phyloP scores from a whole-genome alignment of 2,329 filamentous ascomycete species.

The Fusarium sulawesiense region DNA sequence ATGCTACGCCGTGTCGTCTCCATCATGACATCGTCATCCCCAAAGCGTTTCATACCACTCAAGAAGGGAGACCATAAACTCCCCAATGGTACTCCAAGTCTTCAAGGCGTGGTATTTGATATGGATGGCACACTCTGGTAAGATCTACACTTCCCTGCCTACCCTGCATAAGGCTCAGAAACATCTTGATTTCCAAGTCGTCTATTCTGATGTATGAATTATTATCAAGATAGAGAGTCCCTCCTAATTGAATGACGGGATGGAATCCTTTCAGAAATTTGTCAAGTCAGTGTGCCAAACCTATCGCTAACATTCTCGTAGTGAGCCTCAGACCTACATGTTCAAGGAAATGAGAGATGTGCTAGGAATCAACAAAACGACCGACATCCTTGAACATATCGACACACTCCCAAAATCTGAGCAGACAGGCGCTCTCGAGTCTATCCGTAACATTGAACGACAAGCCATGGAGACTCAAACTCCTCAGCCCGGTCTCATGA shows the following conservation, averaged over 20 bases:
- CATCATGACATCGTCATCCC: conserved; percentile 56
- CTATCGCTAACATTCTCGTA: conserved; percentile 51
- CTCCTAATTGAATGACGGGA: too few species aligned
- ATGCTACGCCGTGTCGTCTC: conserved; percentile 50
- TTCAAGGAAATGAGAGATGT: conserved; percentile 85
- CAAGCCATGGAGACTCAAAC: conserved; percentile 82
- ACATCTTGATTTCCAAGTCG: not conserved
- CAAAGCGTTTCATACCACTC: conserved; percentile 68
- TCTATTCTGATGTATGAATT: not conserved
- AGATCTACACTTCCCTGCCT: conserved; percentile 49
- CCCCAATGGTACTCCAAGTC: conserved; percentile 54
- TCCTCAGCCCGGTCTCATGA: conserved; percentile 81
- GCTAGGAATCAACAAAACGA: conserved; percentile 75
- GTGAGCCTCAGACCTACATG: conserved; percentile 95
- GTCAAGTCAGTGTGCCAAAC: not conserved
- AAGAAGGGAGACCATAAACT: conserved; percentile 50
- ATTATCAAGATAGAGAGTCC: too few species aligned
- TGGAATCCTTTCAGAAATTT: too few species aligned
- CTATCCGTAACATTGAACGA: conserved; percentile 83
- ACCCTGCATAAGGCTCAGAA: conserved; percentile 22
- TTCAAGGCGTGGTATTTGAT: conserved; percentile 82
- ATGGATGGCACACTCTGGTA: conserved; percentile 95
- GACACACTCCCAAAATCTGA: conserved; percentile 72
- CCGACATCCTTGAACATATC: conserved; percentile 92
- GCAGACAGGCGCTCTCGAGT: conserved; percentile 74